Evolutionary conservation across 768 basidiomycete genomes (phyloP).

Genomic region (Rhodotorula babjevae): DNA sequence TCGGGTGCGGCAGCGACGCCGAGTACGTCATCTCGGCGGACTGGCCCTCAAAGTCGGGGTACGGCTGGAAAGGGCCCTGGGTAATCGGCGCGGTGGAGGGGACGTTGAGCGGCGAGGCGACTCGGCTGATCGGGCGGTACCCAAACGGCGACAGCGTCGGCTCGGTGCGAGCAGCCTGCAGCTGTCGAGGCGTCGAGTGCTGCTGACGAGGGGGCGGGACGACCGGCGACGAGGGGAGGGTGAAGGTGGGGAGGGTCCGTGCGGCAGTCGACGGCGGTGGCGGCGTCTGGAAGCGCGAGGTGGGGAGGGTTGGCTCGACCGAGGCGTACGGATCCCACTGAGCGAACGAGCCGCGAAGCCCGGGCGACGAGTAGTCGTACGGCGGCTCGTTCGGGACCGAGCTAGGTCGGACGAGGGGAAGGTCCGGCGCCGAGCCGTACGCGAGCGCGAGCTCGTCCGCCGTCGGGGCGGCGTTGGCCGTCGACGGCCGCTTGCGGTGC

Average conservation of each 20-base stretch:
- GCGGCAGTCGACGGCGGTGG: too few species aligned
- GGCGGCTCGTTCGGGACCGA: conserved; percentile 2
- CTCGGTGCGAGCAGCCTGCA: too few species aligned
- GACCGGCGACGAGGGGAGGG: neutral
- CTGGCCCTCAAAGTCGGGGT: neutral
- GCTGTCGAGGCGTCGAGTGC: neutral
- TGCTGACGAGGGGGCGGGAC: neutral
- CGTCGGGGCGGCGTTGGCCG: neutral
- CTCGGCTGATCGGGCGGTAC: conserved; percentile 4
- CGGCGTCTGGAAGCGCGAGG: neutral
- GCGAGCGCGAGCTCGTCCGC: neutral
- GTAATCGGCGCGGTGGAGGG: conserved; percentile 13
- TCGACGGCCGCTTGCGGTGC: neutral
- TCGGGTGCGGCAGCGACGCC: conserved; percentile 25
- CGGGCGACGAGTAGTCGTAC: neutral
- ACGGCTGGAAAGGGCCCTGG: conserved; percentile 21
- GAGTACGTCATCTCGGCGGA: conserved; percentile 7
- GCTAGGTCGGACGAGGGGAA: too few species aligned
- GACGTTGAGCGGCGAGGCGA: conserved; percentile 20
- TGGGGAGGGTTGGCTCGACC: neutral
- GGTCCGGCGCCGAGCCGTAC: too few species aligned
- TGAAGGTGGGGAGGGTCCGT: neutral
- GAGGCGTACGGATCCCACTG: neutral
- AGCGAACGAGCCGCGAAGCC: neutral
- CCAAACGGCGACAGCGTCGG: neutral